Percentiles rank a stretch among this genome's conserved stretches.
phyloP scores from a whole-genome alignment of 345 rosid species.

The Salix arbutifolia region DNA sequence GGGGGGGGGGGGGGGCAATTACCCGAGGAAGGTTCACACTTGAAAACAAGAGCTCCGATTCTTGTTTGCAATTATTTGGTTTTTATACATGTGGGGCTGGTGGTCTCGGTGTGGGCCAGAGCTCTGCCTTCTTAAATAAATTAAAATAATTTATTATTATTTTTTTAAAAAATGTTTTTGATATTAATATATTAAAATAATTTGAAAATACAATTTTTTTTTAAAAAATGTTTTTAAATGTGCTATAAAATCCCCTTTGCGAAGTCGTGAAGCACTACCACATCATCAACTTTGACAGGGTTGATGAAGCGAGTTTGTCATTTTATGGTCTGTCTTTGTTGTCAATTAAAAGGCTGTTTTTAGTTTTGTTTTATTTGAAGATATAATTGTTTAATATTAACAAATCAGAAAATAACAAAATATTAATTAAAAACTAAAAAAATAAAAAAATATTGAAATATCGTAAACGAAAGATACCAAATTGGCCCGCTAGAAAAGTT shows the following conservation, averaged over 20 bases:
- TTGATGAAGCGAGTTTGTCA: conserved; percentile 13
- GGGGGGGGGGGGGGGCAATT: not conserved
- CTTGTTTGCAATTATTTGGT: not conserved
- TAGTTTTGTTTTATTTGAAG: no score
- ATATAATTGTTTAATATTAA: no score
- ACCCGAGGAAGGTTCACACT: not conserved
- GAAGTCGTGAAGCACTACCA: not conserved
- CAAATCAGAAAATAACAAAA: no score
- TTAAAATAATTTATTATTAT: no score
- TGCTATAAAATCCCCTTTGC: not conserved
- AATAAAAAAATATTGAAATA: no score
- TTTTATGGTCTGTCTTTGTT: not conserved
- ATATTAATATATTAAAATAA: no score
- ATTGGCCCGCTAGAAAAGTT: no score
- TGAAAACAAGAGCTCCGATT: not conserved
- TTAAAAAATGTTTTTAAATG: no score
- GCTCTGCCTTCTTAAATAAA: not conserved
- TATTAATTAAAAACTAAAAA: no score
- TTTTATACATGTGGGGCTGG: not conserved
- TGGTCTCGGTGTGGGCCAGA: not conserved
- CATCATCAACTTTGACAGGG: not conserved
- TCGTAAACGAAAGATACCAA: not conserved
- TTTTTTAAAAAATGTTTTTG: no score
- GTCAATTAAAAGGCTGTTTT: not conserved
- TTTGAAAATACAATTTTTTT: no score